phyloP scores from a whole-genome alignment of 805 yeast genomes.

The Sugiyamaella mastotermitis region DNA sequence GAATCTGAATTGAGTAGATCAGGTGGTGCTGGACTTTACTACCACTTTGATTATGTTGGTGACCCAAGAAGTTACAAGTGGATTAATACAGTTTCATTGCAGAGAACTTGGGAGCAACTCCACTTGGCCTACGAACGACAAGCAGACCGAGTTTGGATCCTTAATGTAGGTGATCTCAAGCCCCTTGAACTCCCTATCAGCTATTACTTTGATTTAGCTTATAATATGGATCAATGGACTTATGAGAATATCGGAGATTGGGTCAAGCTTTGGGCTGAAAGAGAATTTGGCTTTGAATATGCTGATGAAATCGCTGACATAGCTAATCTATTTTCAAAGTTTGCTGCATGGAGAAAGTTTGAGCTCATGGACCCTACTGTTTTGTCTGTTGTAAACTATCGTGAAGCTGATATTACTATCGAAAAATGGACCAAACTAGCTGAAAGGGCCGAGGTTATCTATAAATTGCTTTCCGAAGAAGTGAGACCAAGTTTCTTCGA shows the following conservation, averaged over 20 bases:
- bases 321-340: constrained; percentile 5
- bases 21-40: constrained; percentile 30
- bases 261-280: constrained; percentile 14
- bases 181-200: constrained; percentile 26
- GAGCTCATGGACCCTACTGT: constrained; percentile 13
- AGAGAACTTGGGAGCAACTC: constrained; percentile 27
- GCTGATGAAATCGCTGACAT: constrained; percentile 13
- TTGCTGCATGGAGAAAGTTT: constrained; percentile 16
- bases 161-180: constrained; percentile 28
- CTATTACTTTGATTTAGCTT: constrained; percentile 21
- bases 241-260: constrained; percentile 9
- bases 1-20: constrained; percentile 21
- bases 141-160: constrained; percentile 25
- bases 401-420: constrained; percentile 15
- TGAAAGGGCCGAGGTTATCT: constrained; percentile 7
- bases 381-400: constrained; percentile 12
- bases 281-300: constrained; percentile 8
- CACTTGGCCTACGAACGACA: constrained; percentile 22
- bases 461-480: constrained; percentile 1
- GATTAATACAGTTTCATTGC: constrained; percentile 26
- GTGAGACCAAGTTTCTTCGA: constrained; percentile 11
- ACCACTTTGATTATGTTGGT: constrained; percentile 29
- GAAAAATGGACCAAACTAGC: constrained; percentile 9
- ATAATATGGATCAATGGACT: constrained; percentile 13
- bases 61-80: constrained; percentile 28